Evolutionary conservation across 2,329 filamentous ascomycete species (phyloP), one percentile per base, ranked within the genome.

Genomic region (Trichoderma hamatum): DNA sequence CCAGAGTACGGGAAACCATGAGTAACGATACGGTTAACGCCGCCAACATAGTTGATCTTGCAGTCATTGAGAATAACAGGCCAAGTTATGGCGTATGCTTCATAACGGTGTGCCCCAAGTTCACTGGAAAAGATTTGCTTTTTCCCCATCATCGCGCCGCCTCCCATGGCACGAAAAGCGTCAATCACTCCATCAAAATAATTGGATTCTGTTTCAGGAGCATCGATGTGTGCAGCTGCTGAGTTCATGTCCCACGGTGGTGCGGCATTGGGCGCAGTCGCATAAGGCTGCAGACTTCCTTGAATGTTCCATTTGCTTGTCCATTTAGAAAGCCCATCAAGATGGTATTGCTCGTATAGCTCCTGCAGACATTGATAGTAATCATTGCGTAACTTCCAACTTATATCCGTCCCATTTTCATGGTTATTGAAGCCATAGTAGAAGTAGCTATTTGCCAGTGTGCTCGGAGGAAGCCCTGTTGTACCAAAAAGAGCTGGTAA

Each of bases 61-160:
- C 61, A 64, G 21, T 64, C 61, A 19, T 64, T 64, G 1, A 64
- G 61, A 24, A 64, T 64, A 16, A 64, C 32, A 24, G 61, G 61
- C 61, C 61, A 64, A 13, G 61, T 64, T 49, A 54, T 54, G 16
- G 61, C 61, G 24, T 64, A 64, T 14, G 61, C 34, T 2, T 39
- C 24, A 19, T 64, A 64, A n/a, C 61, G 61, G 32, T 64, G 61
- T 10, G 61, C 61, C 21, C 61, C 49, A 10, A 64, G 49, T 30
- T 64, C 61, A 28, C 43, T 54, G 19, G 61, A 64, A n/a, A 64
- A 64, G n/a, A 64, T 64, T 19, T 64, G 61, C 49, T 55, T 64
- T 16, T 43, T 64, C 14, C 61, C 61, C 61, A 64, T 64, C 49
- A 54, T 54, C 13, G 61, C 61, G 7, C 61, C 61, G 21, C 61